phyloP scores from a whole-genome alignment of 2,329 filamentous ascomycete species.

The Hypoxylon sp. region DNA sequence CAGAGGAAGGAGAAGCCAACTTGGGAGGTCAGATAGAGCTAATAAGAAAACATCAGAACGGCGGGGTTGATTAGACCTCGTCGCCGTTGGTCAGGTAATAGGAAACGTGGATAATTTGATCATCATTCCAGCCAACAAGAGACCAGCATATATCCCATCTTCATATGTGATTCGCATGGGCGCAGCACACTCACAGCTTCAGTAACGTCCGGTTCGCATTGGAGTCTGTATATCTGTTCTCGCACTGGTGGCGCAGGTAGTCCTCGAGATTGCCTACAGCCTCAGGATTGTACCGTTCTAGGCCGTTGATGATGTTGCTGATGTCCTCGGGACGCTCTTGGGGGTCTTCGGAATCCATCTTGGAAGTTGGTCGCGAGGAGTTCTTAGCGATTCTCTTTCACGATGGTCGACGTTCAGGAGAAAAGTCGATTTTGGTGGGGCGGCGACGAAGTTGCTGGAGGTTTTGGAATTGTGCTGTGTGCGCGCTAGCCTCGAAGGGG shows the following conservation, averaged over 20 bases:
- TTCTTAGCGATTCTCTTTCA: slow-evolving; percentile 37
- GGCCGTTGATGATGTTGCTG: slow-evolving; percentile 92
- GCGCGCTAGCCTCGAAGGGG: slow-evolving; percentile 39
- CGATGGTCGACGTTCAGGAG: slow-evolving; percentile 42
- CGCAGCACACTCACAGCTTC: slow-evolving; percentile 88
- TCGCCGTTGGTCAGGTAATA: slow-evolving; percentile 87
- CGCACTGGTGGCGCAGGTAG: slow-evolving; percentile 95
- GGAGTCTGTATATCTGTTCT: slow-evolving; percentile 92
- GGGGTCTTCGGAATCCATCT: slow-evolving; percentile 83
- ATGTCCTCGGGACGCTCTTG: slow-evolving; percentile 93
- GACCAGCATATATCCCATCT: neutral
- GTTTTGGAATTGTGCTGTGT: slow-evolving; percentile 47
- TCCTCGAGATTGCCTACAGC: slow-evolving; percentile 93
- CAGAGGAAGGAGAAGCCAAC: neutral
- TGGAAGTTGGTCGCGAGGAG: slow-evolving; percentile 51
- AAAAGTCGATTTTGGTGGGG: slow-evolving; percentile 50
- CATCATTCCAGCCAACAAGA: slow-evolving; percentile 70
- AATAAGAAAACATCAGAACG: slow-evolving; percentile 77
- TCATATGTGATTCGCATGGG: slow-evolving; percentile 16
- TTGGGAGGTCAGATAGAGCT: slow-evolving; percentile 76
- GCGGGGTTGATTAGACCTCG: slow-evolving; percentile 67
- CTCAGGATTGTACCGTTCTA: slow-evolving; percentile 98
- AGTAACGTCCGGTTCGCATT: slow-evolving; percentile 96
- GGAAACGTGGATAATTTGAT: slow-evolving; percentile 89
- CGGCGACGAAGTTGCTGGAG: slow-evolving; percentile 35